Evolutionary conservation across 345 rosid genomes (phyloP).

Genomic region (Conringia planisiliqua): DNA sequence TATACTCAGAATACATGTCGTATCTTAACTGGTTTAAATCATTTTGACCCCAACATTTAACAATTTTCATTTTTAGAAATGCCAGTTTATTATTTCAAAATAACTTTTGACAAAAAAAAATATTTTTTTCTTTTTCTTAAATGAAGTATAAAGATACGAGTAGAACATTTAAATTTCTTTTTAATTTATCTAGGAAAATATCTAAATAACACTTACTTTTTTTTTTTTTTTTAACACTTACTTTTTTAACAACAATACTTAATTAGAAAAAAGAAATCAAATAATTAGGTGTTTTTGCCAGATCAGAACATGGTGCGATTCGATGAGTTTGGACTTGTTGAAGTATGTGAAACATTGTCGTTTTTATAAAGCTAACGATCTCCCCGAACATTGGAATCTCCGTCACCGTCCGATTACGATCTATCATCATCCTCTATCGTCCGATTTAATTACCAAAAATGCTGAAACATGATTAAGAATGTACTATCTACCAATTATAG

Average conservation of each 20-base stretch:
- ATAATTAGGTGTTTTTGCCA: not conserved
- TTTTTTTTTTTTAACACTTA: too few species aligned
- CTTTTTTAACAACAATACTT: not conserved
- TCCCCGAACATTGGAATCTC: conserved; percentile 32
- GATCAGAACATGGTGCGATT: conserved; percentile 22
- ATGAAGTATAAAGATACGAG: not conserved
- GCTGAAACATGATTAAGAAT: conserved; percentile 10
- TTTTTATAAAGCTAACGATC: conserved; percentile 1
- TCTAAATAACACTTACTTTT: not conserved
- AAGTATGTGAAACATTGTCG: conserved; percentile 24
- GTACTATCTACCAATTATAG: conserved; percentile 7
- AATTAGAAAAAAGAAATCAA: not conserved
- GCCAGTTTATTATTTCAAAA: not conserved
- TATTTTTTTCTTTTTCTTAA: too few species aligned
- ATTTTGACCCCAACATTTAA: too few species aligned
- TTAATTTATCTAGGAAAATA: not conserved
- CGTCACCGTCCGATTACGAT: conserved; percentile 33
- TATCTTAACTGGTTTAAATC: too few species aligned
- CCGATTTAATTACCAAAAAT: conserved; percentile 9
- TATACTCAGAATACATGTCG: too few species aligned
- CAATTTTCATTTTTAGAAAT: not conserved
- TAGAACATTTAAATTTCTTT: not conserved
- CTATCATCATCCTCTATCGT: not conserved
- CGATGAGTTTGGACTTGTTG: not conserved
- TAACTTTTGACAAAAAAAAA: too few species aligned